Evolutionary conservation across 2,329 filamentous ascomycete species (phyloP).

Genomic region (Malbranchea cinnamomea): DNA sequence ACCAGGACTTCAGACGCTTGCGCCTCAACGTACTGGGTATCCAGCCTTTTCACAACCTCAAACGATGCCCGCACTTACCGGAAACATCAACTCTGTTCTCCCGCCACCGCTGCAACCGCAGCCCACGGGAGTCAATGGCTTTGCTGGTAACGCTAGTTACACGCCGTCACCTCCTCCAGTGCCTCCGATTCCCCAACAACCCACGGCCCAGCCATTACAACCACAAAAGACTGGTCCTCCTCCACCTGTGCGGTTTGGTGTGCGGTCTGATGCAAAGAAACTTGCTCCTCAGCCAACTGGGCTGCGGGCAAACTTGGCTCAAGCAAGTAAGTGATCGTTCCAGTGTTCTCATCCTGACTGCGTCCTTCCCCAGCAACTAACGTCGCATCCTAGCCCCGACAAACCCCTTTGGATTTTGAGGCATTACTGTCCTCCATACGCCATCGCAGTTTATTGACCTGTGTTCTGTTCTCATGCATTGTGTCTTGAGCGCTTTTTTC

Average conservation of each 20-base stretch:
- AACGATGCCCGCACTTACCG: constrained; percentile 35
- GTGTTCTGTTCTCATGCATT: too few relatives aligned
- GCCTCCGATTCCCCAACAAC: constrained; percentile 43
- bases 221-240: constrained; percentile 75
- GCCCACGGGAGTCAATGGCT: constrained; percentile 35
- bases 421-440: too few relatives aligned
- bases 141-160: constrained; percentile 25
- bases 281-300: constrained; percentile 77
- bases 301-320: constrained; percentile 71
- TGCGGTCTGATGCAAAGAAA: constrained; percentile 57
- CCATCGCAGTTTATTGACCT: too few relatives aligned
- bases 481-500: too few relatives aligned
- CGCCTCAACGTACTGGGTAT: constrained; percentile 41
- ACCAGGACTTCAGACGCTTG: constrained; percentile 29
- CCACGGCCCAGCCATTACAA: constrained; percentile 46
- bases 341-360: constrained; percentile 4
- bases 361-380: constrained; percentile 4
- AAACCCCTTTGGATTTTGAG: constrained; percentile 57
- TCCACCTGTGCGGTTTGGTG: constrained; percentile 78
- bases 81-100: constrained; percentile 28
- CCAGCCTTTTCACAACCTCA: constrained; percentile 29
- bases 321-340: constrained; percentile 79
- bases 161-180: constrained; percentile 38
- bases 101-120: constrained; percentile 32
- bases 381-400: constrained; percentile 44